A percentile compares a stretch with the other conserved stretches of the same genome.
Evolutionary conservation across 352 stramenopile species (phyloP).

Genomic region (Aphanomyces cochlioides): DNA sequence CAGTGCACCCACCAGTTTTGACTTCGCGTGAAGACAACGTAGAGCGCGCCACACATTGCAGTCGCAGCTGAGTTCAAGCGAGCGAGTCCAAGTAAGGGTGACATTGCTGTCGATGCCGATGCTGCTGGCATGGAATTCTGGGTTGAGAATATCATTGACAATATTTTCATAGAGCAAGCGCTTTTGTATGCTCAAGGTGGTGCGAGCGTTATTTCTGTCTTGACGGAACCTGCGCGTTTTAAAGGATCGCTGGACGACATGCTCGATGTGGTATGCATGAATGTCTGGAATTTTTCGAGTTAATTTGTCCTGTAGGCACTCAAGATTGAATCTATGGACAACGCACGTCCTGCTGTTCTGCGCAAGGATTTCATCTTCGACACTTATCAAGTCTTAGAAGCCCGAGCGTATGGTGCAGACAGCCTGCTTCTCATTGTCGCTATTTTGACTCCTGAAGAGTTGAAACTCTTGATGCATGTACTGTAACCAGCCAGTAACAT

Average conservation of each 20-base stretch:
- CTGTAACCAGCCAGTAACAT: background rate
- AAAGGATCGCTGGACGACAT: slow-evolving; percentile 92
- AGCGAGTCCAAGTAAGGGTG: slow-evolving; percentile 95
- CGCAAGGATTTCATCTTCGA: slow-evolving; percentile 96
- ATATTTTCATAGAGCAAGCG: slow-evolving; percentile 76
- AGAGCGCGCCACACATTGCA: slow-evolving; percentile 73
- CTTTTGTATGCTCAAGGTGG: slow-evolving; percentile 87
- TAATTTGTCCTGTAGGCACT: slow-evolving; percentile 39
- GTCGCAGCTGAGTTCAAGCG: slow-evolving; percentile 99
- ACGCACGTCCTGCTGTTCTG: slow-evolving; percentile 64
- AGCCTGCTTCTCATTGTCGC: slow-evolving; percentile 97
- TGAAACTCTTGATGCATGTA: slow-evolving; percentile 62
- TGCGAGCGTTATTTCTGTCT: slow-evolving; percentile 94
- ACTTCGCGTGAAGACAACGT: background rate
- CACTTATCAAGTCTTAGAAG: slow-evolving; percentile 94
- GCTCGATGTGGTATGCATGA: slow-evolving; percentile 31
- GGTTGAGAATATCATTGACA: background rate
- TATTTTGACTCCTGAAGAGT: slow-evolving; percentile 62
- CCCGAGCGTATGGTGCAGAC: slow-evolving; percentile 92
- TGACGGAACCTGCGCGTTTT: slow-evolving; percentile 98
- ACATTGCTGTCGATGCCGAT: slow-evolving; percentile 85
- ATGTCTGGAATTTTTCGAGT: background rate
- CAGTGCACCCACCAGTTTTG: slow-evolving; percentile 34
- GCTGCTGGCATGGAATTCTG: slow-evolving; percentile 45
- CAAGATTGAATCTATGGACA: slow-evolving; percentile 41